Conservation (phyloP, 495 filamentous ascomycete genomes). For the Chaetomium cochliodes region DNA sequence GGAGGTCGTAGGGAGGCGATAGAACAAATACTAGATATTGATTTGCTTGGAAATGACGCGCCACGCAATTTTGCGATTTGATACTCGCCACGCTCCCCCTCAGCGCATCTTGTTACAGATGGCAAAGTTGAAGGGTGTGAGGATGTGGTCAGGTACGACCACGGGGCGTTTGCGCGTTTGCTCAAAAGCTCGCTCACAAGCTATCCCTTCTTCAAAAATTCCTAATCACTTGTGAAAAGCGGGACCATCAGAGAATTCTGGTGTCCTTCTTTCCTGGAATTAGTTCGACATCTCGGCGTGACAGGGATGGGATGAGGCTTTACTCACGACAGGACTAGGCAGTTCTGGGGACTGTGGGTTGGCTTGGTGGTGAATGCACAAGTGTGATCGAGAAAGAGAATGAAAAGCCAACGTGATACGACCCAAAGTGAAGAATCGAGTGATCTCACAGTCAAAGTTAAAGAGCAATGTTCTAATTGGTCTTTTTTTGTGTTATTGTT, state of each 20-base stretch:
- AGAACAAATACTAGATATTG: background rate
- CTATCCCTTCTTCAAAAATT: too few relatives aligned
- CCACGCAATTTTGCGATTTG: background rate
- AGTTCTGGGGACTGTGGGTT: background rate
- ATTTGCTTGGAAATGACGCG: background rate
- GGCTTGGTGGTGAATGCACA: too few relatives aligned
- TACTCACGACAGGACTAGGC: background rate
- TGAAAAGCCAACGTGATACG: too few relatives aligned
- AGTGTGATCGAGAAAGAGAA: too few relatives aligned
- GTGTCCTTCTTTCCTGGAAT: background rate
- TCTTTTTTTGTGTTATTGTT: background rate
- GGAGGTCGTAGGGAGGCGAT: background rate
- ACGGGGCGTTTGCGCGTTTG: background rate
- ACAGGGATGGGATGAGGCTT: background rate
- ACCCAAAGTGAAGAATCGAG: too few relatives aligned
- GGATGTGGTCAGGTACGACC: background rate
- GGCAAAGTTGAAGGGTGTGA: background rate
- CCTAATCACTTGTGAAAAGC: background rate
- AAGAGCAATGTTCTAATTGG: too few relatives aligned
- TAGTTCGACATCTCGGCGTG: background rate
- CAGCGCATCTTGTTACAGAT: background rate
- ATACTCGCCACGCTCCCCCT: background rate
- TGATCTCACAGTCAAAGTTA: too few relatives aligned
- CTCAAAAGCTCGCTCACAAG: background rate
- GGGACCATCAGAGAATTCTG: background rate